Base-by-base conservation (phyloP, 768 basidiomycete genomes). In the Mycena epipterygia region DNA sequence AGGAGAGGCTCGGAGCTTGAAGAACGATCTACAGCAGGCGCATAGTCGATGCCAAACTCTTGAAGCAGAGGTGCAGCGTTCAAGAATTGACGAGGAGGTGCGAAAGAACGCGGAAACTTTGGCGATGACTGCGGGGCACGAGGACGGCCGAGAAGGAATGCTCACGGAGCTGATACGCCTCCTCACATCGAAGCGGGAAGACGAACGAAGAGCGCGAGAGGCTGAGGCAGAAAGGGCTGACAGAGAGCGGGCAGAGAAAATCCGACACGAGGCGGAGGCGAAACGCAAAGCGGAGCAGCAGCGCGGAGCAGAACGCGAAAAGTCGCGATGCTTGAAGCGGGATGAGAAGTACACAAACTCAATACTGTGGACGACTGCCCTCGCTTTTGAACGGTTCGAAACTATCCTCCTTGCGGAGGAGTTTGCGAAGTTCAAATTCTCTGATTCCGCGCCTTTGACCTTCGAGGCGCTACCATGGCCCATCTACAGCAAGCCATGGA, bases 401-500 rank as follows among this genome's bases (percentile, higher is more conserved):
- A 29, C 23, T 2, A 52, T 63, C n/a, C 51, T 63, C 11, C 16
- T 63, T 19, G 37, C 19, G 3, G 61, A 63, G 5, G 61, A 52
- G 33, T 63, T 63, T 21, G 2, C 14, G 1, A 51, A 52, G 37
- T 29, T 25, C 33, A 52, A 29, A 52, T 63, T 63, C 39, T 39
- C 49, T 3, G 61, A 63, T 41, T 39, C 33, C 14, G 35, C 27
- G 12, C 61, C 61, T 0, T 21, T 63, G 61, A 63, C 32, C 35
- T 63, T 63, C 61, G 61, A 63, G 35, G 61, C 61, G 8, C 25
- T 63, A 0, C 61, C 61, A 2, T 63, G 61, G 61, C 61, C 61
- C 0, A 33, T 46, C 5, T 23, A 52, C 25, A 6, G n/a, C 35
- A 16, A 19, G 5, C 49, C 61, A 5, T 5, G 61, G 35, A 46